Evolutionary conservation across 108 stramenopile species (phyloP).

Genomic region (Pseudonitzschia multiseries): DNA sequence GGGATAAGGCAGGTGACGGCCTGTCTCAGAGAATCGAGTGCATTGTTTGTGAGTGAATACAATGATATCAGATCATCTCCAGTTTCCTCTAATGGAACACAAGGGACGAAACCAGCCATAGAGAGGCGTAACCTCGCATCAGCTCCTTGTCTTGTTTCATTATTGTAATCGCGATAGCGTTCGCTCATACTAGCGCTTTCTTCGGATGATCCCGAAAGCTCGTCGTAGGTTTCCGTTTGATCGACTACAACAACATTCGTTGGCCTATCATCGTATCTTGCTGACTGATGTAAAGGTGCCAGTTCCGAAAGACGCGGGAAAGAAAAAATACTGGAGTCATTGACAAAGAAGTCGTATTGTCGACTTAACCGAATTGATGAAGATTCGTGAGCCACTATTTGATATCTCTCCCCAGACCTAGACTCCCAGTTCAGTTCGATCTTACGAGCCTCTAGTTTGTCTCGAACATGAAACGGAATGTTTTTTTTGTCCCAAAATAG

Average conservation of each 20-base stretch:
- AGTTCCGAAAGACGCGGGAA: conserved; percentile 63
- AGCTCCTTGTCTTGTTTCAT: not conserved
- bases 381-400: conserved; percentile 31
- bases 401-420: conserved; percentile 23
- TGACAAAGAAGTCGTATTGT: conserved; percentile 71
- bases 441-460: not conserved
- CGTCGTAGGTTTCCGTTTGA: not conserved
- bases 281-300: conserved; percentile 10
- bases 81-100: not conserved
- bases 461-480: conserved; percentile 27
- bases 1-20: conserved; percentile 27
- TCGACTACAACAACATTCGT: conserved; percentile 4
- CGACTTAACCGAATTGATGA: conserved; percentile 9
- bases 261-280: not conserved
- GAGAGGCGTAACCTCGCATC: conserved; percentile 19
- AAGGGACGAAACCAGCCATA: conserved; percentile 21
- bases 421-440: conserved; percentile 41
- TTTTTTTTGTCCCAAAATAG: conserved; percentile 43
- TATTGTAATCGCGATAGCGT: not conserved
- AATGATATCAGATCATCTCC: conserved; percentile 38
- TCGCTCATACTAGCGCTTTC: not conserved
- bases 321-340: conserved; percentile 55
- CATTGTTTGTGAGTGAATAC: conserved; percentile 25
- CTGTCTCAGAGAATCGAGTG: conserved; percentile 31
- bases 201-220: not conserved